Conservation (phyloP, 139 green algal species). For the Volvox reticuliferus region DNA sequence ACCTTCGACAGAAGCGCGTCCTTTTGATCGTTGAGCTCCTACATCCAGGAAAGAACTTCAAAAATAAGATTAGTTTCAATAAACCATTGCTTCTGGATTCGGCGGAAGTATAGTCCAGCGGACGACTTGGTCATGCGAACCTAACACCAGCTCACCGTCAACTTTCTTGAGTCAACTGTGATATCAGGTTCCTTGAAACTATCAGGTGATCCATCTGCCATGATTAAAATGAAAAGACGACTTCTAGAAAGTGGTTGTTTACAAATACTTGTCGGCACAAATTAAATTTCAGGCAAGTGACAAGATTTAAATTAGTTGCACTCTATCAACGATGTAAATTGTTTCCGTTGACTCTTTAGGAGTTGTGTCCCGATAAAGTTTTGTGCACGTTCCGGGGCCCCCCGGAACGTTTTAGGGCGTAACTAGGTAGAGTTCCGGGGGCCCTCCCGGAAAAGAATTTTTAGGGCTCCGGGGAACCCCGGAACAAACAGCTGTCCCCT, state of each 20-base stretch:
- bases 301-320: background rate
- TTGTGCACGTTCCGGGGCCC: no score
- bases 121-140: background rate
- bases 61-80: no score
- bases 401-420: no score
- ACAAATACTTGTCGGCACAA: background rate
- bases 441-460: no score
- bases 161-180: constrained; percentile 47
- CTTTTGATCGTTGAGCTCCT: constrained; percentile 71
- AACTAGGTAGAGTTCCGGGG: no score
- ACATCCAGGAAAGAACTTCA: background rate
- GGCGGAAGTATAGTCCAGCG: no score
- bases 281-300: background rate
- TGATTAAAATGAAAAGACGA: background rate
- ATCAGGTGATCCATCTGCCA: background rate
- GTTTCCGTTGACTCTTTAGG: no score
- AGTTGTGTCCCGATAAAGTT: no score
- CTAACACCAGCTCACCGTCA: constrained; percentile 8
- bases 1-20: constrained; percentile 76
- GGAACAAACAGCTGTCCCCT: no score
- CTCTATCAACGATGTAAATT: background rate
- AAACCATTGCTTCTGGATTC: no score
- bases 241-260: background rate
- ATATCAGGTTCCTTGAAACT: constrained; percentile 20
- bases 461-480: no score